Evolutionary conservation across 352 stramenopile genomes (phyloP).

Genomic region (Phytophthora agathidicida): DNA sequence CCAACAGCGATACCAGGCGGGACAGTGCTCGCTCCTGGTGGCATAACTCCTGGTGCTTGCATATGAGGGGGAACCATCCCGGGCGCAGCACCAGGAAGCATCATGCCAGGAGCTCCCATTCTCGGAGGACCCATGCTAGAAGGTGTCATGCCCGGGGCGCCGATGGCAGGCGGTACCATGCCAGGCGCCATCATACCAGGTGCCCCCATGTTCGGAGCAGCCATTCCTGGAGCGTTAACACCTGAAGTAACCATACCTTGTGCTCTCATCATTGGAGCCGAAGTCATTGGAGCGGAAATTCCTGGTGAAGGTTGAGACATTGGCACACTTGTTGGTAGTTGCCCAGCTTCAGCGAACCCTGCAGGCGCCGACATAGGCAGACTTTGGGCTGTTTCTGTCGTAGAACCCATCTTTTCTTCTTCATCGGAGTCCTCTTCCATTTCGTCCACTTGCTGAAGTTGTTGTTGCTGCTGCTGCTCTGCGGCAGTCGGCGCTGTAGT

Average conservation of each 20-base stretch:
- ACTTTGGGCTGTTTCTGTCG: conserved; percentile 1
- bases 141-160: conserved; percentile 9
- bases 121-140: conserved; percentile 26
- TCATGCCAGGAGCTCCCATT: conserved; percentile 35
- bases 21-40: conserved; percentile 25
- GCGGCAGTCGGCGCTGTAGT: conserved; percentile 31
- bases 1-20: conserved; percentile 41
- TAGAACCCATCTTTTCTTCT: conserved; percentile 26
- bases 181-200: conserved; percentile 31
- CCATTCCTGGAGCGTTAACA: conserved; percentile 8
- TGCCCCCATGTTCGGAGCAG: conserved; percentile 26
- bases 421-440: conserved; percentile 54
- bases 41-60: conserved; percentile 21
- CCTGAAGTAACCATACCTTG: conserved; percentile 26
- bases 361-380: conserved; percentile 9
- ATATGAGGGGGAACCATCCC: conserved; percentile 31
- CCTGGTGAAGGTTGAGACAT: conserved; percentile 12
- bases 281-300: conserved; percentile 19
- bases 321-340: conserved; percentile 13
- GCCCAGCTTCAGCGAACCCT: conserved; percentile 14
- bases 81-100: conserved; percentile 7
- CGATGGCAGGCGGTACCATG: conserved; percentile 34
- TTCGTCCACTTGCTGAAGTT: conserved; percentile 37
- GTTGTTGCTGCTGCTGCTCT: conserved; percentile 26
- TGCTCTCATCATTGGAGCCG: conserved; percentile 22